These are phyloP conservation scores for Citrus sp. DNA, from an alignment of 345 rosid genomes.

Conservation along the genomic window DNA sequence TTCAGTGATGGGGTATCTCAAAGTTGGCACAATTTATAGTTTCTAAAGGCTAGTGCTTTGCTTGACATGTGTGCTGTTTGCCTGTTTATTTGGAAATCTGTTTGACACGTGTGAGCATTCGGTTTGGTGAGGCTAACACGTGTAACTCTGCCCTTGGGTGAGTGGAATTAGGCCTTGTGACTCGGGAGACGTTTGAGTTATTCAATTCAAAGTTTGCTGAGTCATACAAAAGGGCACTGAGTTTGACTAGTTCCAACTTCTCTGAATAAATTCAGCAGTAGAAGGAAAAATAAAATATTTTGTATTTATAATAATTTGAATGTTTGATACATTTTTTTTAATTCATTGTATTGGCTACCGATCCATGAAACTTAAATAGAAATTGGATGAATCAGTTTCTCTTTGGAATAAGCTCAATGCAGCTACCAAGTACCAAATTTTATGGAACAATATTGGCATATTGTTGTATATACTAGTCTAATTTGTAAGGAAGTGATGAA, in stretches of 20 bases:
- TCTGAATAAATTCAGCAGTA: neutral
- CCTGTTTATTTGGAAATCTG: neutral
- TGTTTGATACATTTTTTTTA: neutral
- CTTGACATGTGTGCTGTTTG: neutral
- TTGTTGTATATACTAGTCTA: too few relatives aligned
- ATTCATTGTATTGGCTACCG: neutral
- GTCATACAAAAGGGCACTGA: neutral
- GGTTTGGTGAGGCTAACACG: neutral
- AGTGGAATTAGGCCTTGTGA: slow-evolving; percentile 2
- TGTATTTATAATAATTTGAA: neutral
- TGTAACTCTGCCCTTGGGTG: neutral
- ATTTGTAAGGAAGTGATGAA: neutral
- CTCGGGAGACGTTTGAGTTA: neutral
- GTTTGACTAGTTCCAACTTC: neutral
- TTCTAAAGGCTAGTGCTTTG: neutral
- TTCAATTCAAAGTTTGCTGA: neutral
- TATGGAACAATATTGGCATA: too few relatives aligned
- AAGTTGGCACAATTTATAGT: slow-evolving; percentile 6
- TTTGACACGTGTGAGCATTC: neutral
- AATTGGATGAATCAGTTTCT: neutral
- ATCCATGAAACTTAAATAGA: neutral
- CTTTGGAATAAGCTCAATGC: neutral
- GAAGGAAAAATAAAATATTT: neutral
- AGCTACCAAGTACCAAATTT: neutral
- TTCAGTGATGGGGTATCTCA: neutral